Evolutionary conservation across 352 stramenopile species (phyloP), one percentile per base, ranked within the genome.

Genomic region (Phytopythium kandeliae): DNA sequence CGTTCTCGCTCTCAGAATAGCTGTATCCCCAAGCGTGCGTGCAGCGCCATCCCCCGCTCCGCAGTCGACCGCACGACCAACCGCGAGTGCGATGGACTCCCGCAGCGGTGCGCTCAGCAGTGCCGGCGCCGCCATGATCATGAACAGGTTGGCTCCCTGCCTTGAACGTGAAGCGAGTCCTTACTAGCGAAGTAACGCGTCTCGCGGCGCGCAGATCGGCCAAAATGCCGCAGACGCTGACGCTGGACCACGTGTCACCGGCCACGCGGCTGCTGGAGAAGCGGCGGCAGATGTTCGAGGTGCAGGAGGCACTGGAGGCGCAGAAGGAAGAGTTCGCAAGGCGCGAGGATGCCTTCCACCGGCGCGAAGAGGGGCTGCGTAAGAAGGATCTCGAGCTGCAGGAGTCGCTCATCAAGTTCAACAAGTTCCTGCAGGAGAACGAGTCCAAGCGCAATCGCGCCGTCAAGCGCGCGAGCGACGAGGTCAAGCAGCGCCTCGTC

Each of bases 321-420:
- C 89, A 98, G 56, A 98, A 98, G 60, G 89, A 97, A 46, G 89
- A 98, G 54, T 97, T 96, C 64, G 78, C 86, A 38, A 69, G 85
- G 3, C 78, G 85, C 28, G 84, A 92, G 72, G 92, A 97, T 51
- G 89, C 87, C 0, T 97, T 98, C 65, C 76, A 92, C 40, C 78
- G 90, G n/a, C 86, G 92, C 22, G 93, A 98, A 60, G 91, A 98
- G 63, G 82, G 71, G 0, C 71, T 98, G 19, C 78, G 91, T 30
- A 92, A 96, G 56, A 97, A 98, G 58, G 91, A 98, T 54, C 63
- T 98, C 19, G 89, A 98, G 62, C 68, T 98, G 41, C 91, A 98
- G 60, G 89, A 97, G 47, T 97, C 86, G 22, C 77, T 98, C 33
- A 98, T 98, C 69, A 97, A 97, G 64, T 98, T 98, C 71, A 98